Conservation (phyloP, 805 yeast species). For the Debaryomyces hansenii region DNA sequence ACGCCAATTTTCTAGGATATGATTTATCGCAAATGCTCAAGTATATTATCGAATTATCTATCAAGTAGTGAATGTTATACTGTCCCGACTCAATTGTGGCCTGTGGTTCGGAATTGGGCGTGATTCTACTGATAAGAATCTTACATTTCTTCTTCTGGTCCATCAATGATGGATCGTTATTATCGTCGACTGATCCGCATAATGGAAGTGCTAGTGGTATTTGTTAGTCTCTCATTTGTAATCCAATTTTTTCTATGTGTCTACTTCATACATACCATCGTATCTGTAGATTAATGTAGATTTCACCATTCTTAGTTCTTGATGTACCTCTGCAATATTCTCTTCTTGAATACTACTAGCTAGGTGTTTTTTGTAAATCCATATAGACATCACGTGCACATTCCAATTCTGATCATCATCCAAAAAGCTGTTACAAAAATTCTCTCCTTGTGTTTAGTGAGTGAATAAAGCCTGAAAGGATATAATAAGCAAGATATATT, state of each 20-base stretch:
- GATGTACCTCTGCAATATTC: background rate
- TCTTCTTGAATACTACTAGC: no score
- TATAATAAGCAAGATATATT: no score
- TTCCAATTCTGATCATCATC: background rate
- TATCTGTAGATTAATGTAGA: slow-evolving; percentile 66
- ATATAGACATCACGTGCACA: background rate
- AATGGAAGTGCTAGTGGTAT: slow-evolving; percentile 68
- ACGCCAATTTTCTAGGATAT: slow-evolving; percentile 87
- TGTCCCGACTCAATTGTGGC: slow-evolving; percentile 81
- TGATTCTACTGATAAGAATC: slow-evolving; percentile 69
- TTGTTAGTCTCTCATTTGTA: background rate
- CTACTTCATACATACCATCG: slow-evolving; percentile 47
- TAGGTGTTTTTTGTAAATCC: background rate
- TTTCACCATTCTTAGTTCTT: slow-evolving; percentile 49
- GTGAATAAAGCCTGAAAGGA: no score
- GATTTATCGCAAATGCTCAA: slow-evolving; percentile 73
- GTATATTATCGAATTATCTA: slow-evolving; percentile 66
- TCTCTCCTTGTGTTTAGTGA: background rate
- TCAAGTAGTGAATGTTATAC: slow-evolving; percentile 74
- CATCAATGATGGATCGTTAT: slow-evolving; percentile 53
- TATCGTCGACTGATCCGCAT: slow-evolving; percentile 86
- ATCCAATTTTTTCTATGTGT: background rate
- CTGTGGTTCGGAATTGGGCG: slow-evolving; percentile 75
- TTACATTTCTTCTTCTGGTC: slow-evolving; percentile 88
- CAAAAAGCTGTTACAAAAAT: background rate